Evolutionary conservation across 352 stramenopile species (phyloP).

Genomic region (Aphanomyces astaci): DNA sequence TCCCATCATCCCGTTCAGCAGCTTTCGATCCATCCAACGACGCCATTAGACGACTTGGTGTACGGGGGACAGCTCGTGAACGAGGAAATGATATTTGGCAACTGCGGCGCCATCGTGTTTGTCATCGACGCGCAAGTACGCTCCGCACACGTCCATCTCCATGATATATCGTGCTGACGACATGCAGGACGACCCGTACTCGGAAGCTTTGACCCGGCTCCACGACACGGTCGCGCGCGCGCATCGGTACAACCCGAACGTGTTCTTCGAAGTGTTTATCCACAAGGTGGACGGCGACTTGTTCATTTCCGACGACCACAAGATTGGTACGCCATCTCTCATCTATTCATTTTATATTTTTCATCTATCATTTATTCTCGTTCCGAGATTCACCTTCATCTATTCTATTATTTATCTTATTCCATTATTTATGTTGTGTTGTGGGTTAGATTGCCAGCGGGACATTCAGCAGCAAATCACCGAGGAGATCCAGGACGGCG

Average conservation of each 20-base stretch:
- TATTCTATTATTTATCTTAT: no score
- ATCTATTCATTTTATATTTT: background rate
- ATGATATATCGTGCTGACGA: background rate
- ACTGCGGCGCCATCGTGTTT: conserved; percentile 92
- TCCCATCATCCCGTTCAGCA: background rate
- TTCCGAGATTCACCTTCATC: no score
- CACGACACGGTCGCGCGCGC: conserved; percentile 83
- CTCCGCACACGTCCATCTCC: background rate
- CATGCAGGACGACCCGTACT: conserved; percentile 83
- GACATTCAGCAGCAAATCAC: conserved; percentile 97
- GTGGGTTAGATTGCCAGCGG: conserved; percentile 94
- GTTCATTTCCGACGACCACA: conserved; percentile 97
- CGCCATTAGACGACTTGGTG: conserved; percentile 61
- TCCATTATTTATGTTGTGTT: no score
- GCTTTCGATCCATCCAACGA: conserved; percentile 30
- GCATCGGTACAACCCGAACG: conserved; percentile 90
- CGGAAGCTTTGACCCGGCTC: conserved; percentile 77
- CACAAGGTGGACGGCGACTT: conserved; percentile 98
- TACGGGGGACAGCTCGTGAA: conserved; percentile 84
- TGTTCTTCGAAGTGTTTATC: conserved; percentile 98
- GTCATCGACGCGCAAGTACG: conserved; percentile 91
- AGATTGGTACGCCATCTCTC: conserved; percentile 77
- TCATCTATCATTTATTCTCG: no score
- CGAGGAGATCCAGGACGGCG: conserved; percentile 92
- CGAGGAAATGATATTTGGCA: conserved; percentile 89